Percentiles rank a stretch among this genome's conserved stretches.
phyloP scores from a whole-genome alignment of 2,329 filamentous ascomycete species.

The Grosmannia serpens region DNA sequence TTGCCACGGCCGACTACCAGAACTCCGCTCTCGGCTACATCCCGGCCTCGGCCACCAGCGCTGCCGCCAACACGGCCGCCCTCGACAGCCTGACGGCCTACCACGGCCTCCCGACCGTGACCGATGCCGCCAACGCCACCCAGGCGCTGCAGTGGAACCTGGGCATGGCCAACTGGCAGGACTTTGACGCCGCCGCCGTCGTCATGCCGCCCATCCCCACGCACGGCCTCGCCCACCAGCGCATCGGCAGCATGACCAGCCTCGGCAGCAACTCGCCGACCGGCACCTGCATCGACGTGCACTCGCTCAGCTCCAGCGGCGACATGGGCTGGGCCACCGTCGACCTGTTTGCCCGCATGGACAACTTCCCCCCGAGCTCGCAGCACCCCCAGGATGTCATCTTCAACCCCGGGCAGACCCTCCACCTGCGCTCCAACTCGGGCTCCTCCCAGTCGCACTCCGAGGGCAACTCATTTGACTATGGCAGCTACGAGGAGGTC shows the following conservation, averaged over 20 bases:
- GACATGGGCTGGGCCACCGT: constrained; percentile 57
- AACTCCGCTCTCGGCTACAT: constrained; percentile 49
- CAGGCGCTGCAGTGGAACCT: constrained; percentile 49
- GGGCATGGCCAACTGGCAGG: constrained; percentile 65
- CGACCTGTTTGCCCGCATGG: constrained; percentile 62
- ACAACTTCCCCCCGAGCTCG: constrained; percentile 45
- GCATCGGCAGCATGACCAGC: constrained; percentile 23
- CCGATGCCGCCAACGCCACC: constrained; percentile 39
- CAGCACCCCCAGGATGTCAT: constrained; percentile 48
- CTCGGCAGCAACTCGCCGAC: constrained; percentile 57
- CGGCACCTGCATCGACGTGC: constrained; percentile 71
- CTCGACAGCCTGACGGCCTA: constrained; percentile 43
- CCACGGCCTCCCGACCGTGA: constrained; percentile 42
- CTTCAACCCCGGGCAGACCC: constrained; percentile 83
- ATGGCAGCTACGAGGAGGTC: constrained; percentile 76
- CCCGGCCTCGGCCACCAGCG: constrained; percentile 30
- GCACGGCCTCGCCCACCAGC: constrained; percentile 27
- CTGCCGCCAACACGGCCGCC: constrained; percentile 35
- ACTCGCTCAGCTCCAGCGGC: constrained; percentile 78
- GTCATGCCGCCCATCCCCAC: constrained; percentile 21
- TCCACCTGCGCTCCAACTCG: constrained; percentile 79
- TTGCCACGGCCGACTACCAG: constrained; percentile 38
- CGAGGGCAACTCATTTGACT: constrained; percentile 53
- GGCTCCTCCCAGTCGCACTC: constrained; percentile 74
- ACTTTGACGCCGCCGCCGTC: constrained; percentile 59